These are phyloP conservation scores for Fusarium abutilonis DNA, from an alignment of 2,329 filamentous ascomycete species.

Conservation along the genomic window DNA sequence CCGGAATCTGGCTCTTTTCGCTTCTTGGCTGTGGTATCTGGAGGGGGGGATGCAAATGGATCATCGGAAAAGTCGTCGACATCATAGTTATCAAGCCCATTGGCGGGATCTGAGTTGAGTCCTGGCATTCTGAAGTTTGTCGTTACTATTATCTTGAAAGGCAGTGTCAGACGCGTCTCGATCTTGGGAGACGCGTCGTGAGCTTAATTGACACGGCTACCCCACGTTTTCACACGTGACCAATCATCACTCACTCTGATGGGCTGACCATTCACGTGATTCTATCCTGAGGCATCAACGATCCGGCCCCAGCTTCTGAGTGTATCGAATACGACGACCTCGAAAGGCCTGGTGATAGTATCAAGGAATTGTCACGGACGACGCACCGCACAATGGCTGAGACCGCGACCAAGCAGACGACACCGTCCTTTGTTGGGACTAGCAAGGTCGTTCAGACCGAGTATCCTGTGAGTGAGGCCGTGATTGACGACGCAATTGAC, in stretches of 20 bases:
- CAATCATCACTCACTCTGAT: constrained; percentile 29
- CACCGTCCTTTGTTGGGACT: constrained; percentile 51
- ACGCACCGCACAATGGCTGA: constrained; percentile 52
- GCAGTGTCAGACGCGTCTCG: constrained; percentile 30
- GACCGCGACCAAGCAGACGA: constrained; percentile 51
- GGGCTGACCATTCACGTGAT: constrained; percentile 48
- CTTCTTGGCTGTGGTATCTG: constrained; percentile 56
- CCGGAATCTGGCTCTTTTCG: constrained; percentile 61
- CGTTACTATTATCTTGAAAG: no score
- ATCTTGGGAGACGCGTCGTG: constrained; percentile 37
- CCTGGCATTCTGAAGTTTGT: constrained; percentile 11
- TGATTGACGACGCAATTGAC: constrained; percentile 38
- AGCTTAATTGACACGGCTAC: constrained; percentile 40
- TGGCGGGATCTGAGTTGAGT: constrained; percentile 42
- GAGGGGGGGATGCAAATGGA: constrained; percentile 60
- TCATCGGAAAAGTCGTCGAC: constrained; percentile 63
- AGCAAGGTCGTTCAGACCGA: constrained; percentile 84
- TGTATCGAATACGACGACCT: constrained; percentile 40
- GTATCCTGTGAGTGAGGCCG: constrained; percentile 76
- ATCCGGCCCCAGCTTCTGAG: constrained; percentile 38
- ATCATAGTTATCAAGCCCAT: constrained; percentile 80
- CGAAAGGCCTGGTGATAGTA: constrained; percentile 42
- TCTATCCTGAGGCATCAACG: constrained; percentile 46
- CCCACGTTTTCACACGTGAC: constrained; percentile 12
- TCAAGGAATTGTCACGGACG: constrained; percentile 46